Evolutionary conservation across 768 basidiomycete species (phyloP).

Genomic region (Boletus sp.): DNA sequence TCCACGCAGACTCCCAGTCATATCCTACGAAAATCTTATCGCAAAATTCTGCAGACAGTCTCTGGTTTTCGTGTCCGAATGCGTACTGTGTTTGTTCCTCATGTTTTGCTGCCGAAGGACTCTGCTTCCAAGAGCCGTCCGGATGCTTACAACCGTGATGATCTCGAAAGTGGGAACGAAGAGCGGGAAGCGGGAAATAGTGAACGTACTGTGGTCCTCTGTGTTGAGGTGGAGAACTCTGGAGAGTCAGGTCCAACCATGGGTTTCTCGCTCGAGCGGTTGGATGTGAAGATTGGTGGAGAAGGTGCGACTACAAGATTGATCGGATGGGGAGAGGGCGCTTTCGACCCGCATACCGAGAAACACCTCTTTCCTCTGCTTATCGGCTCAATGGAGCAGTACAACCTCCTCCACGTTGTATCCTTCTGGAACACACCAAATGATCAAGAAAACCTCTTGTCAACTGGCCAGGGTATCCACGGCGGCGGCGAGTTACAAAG

Average conservation of each 20-base stretch:
- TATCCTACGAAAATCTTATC: conserved; percentile 82
- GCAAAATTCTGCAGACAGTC: conserved; percentile 73
- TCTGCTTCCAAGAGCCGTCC: conserved; percentile 27
- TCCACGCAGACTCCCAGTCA: conserved; percentile 51
- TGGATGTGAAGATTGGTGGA: conserved; percentile 76
- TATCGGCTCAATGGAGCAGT: conserved; percentile 75
- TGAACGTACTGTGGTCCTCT: conserved; percentile 85
- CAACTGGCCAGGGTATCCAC: conserved; percentile 33
- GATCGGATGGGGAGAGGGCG: conserved; percentile 48
- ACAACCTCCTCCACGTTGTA: conserved; percentile 88
- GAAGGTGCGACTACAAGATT: conserved; percentile 52
- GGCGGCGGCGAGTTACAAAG: conserved; percentile 55
- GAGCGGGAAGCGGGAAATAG: conserved; percentile 66
- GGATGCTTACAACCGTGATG: conserved; percentile 28
- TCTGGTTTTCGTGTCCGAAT: conserved; percentile 89
- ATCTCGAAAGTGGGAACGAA: conserved; percentile 48
- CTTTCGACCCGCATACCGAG: conserved; percentile 33
- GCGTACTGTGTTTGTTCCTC: conserved; percentile 92
- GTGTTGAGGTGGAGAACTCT: conserved; percentile 86
- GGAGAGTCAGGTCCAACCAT: conserved; percentile 58
- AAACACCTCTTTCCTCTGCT: conserved; percentile 65
- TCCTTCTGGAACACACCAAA: conserved; percentile 69
- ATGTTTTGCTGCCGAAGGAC: conserved; percentile 62
- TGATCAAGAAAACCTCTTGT: conserved; percentile 42
- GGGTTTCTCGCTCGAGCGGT: conserved; percentile 73